Conservation (phyloP, 169 alveolate genomes). For the Plasmodium berghei region DNA sequence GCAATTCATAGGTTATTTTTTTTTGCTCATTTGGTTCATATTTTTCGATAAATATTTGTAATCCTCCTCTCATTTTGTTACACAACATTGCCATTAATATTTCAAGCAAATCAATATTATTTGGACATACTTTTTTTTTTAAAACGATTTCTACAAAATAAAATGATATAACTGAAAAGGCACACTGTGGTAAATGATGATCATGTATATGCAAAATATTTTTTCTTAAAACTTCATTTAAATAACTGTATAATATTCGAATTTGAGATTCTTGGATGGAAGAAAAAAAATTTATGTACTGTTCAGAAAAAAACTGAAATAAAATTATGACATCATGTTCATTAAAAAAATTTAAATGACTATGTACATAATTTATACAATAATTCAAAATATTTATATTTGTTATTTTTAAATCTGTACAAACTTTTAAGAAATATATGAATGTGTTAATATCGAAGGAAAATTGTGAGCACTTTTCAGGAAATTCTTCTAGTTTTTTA, state of each 20-base stretch:
- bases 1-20: slow-evolving; percentile 23
- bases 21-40: slow-evolving; percentile 26
- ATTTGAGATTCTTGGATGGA: slow-evolving; percentile 7
- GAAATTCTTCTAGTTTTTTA: background rate
- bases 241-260: background rate
- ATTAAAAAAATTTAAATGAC: background rate
- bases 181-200: slow-evolving; percentile 19
- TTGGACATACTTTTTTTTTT: slow-evolving; percentile 2
- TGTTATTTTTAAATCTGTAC: slow-evolving; percentile 30
- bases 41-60: slow-evolving; percentile 1
- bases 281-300: background rate
- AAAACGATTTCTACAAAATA: slow-evolving; percentile 33
- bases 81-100: slow-evolving; percentile 23
- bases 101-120: slow-evolving; percentile 32
- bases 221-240: slow-evolving; percentile 1
- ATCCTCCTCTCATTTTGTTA: slow-evolving; percentile 32
- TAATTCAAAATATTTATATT: slow-evolving; percentile 31
- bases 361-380: slow-evolving; percentile 17
- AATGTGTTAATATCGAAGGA: slow-evolving; percentile 12
- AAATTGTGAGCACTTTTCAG: background rate
- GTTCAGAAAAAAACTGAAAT: slow-evolving; percentile 61
- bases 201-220: slow-evolving; percentile 25
- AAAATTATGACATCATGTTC: slow-evolving; percentile 37
- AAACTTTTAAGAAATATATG: slow-evolving; percentile 30
- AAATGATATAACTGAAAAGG: slow-evolving; percentile 26